Conservation (phyloP, 1,139 yeast genomes). For the Trichomonascaceae sp. region DNA sequence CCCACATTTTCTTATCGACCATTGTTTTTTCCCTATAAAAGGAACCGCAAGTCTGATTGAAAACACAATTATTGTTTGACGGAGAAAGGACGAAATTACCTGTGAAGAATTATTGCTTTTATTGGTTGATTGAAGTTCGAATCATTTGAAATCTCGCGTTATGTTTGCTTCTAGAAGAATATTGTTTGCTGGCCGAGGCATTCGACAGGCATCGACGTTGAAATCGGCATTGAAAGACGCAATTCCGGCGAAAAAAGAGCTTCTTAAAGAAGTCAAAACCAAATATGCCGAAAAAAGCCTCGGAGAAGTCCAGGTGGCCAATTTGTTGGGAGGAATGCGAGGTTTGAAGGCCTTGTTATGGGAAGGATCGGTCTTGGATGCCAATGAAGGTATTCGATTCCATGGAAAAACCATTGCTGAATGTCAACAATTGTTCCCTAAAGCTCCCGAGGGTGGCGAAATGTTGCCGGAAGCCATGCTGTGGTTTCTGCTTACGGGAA, state of each 20-base stretch:
- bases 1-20: neutral
- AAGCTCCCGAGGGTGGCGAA: slow-evolving; percentile 39
- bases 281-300: slow-evolving; percentile 31
- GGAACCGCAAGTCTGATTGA: neutral
- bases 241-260: slow-evolving; percentile 40
- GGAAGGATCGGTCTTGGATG: slow-evolving; percentile 51
- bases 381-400: slow-evolving; percentile 49
- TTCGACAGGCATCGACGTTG: slow-evolving; percentile 22
- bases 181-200: slow-evolving; percentile 14
- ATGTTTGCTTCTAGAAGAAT: slow-evolving; percentile 6
- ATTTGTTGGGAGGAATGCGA: slow-evolving; percentile 51
- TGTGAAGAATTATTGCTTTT: neutral
- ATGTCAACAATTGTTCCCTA: slow-evolving; percentile 43
- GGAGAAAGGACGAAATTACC: neutral
- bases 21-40: neutral
- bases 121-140: neutral
- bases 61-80: too few species aligned
- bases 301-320: slow-evolving; percentile 42
- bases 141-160: neutral
- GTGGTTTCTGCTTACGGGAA: slow-evolving; percentile 89
- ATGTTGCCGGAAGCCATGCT: slow-evolving; percentile 79
- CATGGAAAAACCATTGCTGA: slow-evolving; percentile 49
- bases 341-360: slow-evolving; percentile 46
- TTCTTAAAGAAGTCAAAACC: slow-evolving; percentile 36
- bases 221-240: slow-evolving; percentile 37